Evolutionary conservation across 2,329 filamentous ascomycete species (phyloP).

Genomic region (Aspergillus sp.): DNA sequence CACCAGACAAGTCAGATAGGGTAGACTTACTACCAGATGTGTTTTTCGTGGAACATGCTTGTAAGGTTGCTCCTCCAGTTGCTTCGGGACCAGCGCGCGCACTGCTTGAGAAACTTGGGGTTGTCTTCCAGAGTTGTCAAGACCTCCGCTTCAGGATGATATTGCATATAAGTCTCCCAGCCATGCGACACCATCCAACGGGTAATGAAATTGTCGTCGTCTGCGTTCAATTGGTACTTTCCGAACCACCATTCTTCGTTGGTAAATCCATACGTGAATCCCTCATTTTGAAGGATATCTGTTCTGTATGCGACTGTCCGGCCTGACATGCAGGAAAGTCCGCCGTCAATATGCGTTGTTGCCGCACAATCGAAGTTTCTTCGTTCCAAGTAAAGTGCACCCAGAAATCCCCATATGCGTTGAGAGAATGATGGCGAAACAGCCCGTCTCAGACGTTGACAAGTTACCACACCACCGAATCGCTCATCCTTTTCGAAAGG

Average conservation of each 20-base stretch:
- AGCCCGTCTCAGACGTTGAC: slow-evolving; percentile 77
- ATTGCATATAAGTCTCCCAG: slow-evolving; percentile 95
- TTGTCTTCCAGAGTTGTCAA: slow-evolving; percentile 91
- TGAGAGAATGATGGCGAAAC: slow-evolving; percentile 60
- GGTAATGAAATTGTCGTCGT: slow-evolving; percentile 98
- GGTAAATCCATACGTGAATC: slow-evolving; percentile 85
- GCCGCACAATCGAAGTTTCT: slow-evolving; percentile 97
- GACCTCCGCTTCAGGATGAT: slow-evolving; percentile 85
- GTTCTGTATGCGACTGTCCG: slow-evolving; percentile 90
- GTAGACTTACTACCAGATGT: slow-evolving; percentile 79
- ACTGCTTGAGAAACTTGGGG: slow-evolving; percentile 87
- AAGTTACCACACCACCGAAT: slow-evolving; percentile 90
- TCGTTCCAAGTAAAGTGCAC: slow-evolving; percentile 86
- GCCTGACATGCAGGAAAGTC: slow-evolving; percentile 94
- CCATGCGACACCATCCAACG: slow-evolving; percentile 90
- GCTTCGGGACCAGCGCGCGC: slow-evolving; percentile 90
- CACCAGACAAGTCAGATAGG: not conserved
- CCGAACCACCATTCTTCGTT: slow-evolving; percentile 80
- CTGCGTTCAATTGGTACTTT: slow-evolving; percentile 86
- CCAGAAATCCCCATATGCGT: slow-evolving; percentile 82
- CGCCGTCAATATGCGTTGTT: slow-evolving; percentile 91
- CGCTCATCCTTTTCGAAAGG: slow-evolving; percentile 77
- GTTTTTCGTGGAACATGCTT: slow-evolving; percentile 78
- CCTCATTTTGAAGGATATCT: slow-evolving; percentile 79
- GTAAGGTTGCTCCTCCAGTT: slow-evolving; percentile 98